Conservation (phyloP, 106 monocot genomes). For the Dendrobium officinale region DNA sequence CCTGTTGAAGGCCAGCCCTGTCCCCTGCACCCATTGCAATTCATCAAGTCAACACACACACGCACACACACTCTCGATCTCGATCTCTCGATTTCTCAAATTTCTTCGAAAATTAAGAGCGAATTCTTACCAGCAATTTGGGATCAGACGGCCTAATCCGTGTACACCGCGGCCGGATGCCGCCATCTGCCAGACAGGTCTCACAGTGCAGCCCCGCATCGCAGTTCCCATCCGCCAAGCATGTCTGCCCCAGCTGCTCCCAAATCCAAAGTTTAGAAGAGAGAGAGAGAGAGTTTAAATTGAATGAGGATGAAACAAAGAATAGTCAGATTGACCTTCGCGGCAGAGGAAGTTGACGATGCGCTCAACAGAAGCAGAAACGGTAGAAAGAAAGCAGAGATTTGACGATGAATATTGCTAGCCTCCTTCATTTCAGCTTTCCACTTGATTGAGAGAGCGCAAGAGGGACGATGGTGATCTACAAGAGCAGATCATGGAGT, state of each 20-base stretch:
- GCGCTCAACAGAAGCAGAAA: neutral
- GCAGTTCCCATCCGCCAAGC: constrained; percentile 18
- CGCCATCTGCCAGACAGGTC: constrained; percentile 20
- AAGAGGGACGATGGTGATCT: neutral
- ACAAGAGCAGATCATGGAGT: too few species aligned
- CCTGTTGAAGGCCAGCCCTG: constrained; percentile 52
- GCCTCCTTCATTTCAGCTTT: neutral
- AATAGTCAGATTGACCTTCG: neutral
- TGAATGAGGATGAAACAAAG: neutral
- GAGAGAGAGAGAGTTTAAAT: neutral
- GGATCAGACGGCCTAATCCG: constrained; percentile 15
- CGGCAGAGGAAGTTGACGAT: neutral
- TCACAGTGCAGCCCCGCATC: constrained; percentile 23
- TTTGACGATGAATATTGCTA: neutral
- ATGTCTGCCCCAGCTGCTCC: constrained; percentile 10
- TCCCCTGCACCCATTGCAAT: constrained; percentile 23
- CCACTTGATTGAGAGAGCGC: neutral
- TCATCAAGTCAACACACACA: neutral
- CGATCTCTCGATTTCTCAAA: too few species aligned
- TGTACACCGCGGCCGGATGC: constrained; percentile 16
- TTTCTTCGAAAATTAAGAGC: neutral
- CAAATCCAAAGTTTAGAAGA: neutral
- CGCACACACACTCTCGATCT: too few species aligned
- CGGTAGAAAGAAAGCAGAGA: neutral
- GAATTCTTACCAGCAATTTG: constrained; percentile 10